Evolutionary conservation across 164 flowering plant genomes (phyloP).

Genomic region (Berberis vulgaris): DNA sequence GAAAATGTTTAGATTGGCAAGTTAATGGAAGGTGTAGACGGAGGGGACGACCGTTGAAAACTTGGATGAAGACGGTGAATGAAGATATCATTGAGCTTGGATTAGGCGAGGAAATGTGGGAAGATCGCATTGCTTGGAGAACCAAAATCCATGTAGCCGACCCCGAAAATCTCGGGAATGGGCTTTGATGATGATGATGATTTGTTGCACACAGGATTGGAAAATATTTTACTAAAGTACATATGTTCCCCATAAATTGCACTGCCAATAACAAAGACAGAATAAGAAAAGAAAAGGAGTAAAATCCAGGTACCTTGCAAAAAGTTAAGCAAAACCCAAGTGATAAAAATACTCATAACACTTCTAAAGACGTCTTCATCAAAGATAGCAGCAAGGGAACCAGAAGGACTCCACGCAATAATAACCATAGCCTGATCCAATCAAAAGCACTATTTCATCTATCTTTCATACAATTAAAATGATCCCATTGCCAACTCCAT

Average conservation of each 20-base stretch:
- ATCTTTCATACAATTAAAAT: not conserved
- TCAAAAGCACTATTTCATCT: not conserved
- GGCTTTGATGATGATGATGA: no score
- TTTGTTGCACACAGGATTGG: not conserved
- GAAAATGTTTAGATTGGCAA: no score
- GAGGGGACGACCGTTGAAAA: no score
- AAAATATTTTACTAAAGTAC: not conserved
- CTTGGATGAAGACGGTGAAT: no score
- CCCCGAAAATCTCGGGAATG: no score
- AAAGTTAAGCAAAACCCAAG: conserved; percentile 71
- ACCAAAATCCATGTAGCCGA: no score
- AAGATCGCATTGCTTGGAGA: no score
- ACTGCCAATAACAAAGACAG: no score
- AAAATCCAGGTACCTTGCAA: conserved; percentile 51
- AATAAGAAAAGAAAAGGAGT: not conserved
- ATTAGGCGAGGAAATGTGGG: no score
- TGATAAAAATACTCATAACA: conserved; percentile 74
- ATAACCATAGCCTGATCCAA: conserved; percentile 84
- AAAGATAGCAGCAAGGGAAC: conserved; percentile 50
- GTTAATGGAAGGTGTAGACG: no score
- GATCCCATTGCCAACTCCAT: not conserved
- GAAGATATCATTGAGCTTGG: no score
- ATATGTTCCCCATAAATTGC: no score
- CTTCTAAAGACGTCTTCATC: conserved; percentile 55
- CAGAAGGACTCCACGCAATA: conserved; percentile 76